Conservation (phyloP, 345 rosid species). For the Salix viminalis region DNA sequence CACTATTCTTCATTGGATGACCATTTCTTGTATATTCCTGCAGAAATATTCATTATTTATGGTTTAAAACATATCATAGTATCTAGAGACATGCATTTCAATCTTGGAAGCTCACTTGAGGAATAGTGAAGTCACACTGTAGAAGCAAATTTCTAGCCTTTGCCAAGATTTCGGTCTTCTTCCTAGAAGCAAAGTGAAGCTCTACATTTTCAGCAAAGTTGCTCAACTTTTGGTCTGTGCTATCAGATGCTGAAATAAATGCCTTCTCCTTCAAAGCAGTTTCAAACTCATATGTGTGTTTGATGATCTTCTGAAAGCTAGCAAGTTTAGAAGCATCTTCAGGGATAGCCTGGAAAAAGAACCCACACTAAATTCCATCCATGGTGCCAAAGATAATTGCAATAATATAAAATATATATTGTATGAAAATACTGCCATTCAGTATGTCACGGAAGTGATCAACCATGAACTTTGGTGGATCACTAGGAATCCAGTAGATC, state of each 20-base stretch:
- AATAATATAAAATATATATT: neutral
- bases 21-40: constrained; percentile 52
- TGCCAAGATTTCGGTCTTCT: constrained; percentile 75
- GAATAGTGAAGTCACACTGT: constrained; percentile 66
- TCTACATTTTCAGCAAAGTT: constrained; percentile 81
- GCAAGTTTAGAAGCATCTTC: constrained; percentile 88
- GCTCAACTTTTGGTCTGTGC: constrained; percentile 65
- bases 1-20: constrained; percentile 29
- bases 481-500: too few species aligned
- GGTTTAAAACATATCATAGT: constrained; percentile 10
- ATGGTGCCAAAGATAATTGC: neutral
- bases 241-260: constrained; percentile 68
- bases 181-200: constrained; percentile 91
- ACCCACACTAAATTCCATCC: neutral
- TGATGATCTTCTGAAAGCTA: constrained; percentile 72
- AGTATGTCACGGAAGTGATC: too few species aligned
- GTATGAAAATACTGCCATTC: too few species aligned
- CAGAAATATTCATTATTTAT: constrained; percentile 17
- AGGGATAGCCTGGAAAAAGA: constrained; percentile 72
- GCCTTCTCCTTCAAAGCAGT: constrained; percentile 51
- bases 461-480: too few species aligned
- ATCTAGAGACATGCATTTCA: constrained; percentile 7
- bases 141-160: constrained; percentile 82
- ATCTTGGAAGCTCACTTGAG: constrained; percentile 48
- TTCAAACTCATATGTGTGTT: constrained; percentile 71